Base-by-base conservation (phyloP, 1,284 basidiomycete genomes). In the Ceratobasidium sp. region DNA sequence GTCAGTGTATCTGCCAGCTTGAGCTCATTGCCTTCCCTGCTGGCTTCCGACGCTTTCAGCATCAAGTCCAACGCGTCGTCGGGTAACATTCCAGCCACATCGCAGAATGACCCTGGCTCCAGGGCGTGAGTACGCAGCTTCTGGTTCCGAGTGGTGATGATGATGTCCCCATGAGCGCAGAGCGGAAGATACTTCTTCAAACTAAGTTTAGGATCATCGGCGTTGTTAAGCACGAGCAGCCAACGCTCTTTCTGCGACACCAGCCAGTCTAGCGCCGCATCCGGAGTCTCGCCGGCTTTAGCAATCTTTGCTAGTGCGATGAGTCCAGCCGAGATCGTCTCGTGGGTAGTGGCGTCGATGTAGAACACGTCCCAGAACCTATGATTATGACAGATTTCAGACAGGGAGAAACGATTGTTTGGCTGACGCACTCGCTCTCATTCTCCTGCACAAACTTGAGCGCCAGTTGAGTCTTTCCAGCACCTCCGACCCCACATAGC, bases 81-180 rank as follows among this genome's bases (percentile, higher is more conserved):
- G 7, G 4, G 14, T 2, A 29, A 29, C 24, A 69, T n/a, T 8
- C 17, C 24, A 24, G 53, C 56, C 5, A 69, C 41, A 1, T 22
- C 33, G 9, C 45, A 56, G 36, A 31, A 17, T 1, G 50, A 19
- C 17, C 53, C 41, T 6, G 33, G 15, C 0, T 22, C 33, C 19
- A 31, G 63, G 15, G 64, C 53, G 2, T 57, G 11, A 19, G 17
- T 27, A 14, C 27, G 15, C 41, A 57, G 29, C 27, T 50, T 17
- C 11, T 53, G 63, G 47, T 75, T 66, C 14, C 73, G 33, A 31
- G 73, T 75, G 5, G 73, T 75, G 17, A 75, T 57, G 7, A 59
- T n/a, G 6, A 75, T 50, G 22, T 56, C 36, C 1, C 73, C 73
- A 48, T 67, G 64, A 1, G 47, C 41, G 41, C 62, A 45, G 14